phyloP scores from a whole-genome alignment of 2,329 filamentous ascomycete genomes.

The Colletotrichum orchidophilum region DNA sequence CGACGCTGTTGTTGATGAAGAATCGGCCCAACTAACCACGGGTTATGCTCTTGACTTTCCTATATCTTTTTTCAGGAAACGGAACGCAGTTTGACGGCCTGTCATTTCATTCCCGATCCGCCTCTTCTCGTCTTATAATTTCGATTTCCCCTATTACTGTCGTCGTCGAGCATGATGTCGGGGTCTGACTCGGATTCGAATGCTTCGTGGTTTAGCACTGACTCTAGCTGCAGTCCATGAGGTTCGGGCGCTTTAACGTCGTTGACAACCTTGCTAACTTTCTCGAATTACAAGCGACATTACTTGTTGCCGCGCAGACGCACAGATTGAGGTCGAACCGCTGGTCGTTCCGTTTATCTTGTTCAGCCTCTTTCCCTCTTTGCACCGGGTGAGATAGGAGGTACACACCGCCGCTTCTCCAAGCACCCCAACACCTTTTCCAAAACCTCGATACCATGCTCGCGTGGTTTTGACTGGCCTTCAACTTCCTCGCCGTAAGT shows the following conservation, averaged over 20 bases:
- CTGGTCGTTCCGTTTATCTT: neutral
- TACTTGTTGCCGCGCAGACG: neutral
- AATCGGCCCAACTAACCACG: neutral
- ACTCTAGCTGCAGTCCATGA: neutral
- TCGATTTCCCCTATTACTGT: neutral
- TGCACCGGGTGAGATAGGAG: neutral
- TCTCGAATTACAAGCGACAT: neutral
- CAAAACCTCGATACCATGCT: conserved; percentile 6
- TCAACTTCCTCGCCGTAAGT: neutral
- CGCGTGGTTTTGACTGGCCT: conserved; percentile 1
- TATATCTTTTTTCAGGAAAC: neutral
- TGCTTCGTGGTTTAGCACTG: no score
- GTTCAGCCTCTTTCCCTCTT: neutral
- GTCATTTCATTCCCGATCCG: neutral
- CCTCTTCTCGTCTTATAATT: neutral
- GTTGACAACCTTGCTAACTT: neutral
- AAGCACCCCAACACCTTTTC: neutral
- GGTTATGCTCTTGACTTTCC: neutral
- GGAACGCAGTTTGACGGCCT: neutral
- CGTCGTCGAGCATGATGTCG: neutral
- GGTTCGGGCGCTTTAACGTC: neutral
- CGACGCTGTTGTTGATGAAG: neutral
- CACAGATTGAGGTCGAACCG: neutral
- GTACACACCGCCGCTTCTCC: neutral
- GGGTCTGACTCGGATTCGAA: neutral